Evolutionary conservation across 2,329 filamentous ascomycete genomes (phyloP).

Genomic region (Rhexocercosporidium sp.): DNA sequence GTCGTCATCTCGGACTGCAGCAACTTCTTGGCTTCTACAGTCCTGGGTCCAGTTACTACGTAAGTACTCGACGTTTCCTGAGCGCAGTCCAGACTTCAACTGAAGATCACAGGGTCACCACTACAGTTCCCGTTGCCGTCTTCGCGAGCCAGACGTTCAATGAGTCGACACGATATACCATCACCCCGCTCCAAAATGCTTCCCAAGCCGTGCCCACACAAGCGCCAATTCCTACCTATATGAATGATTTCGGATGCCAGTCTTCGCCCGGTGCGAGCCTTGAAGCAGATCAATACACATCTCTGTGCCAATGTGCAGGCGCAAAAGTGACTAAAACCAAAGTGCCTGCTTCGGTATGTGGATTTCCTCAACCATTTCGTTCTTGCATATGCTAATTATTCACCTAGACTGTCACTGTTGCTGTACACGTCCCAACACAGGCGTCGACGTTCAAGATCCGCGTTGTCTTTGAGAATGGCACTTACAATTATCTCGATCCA

Average conservation of each 20-base stretch:
- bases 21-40: neutral
- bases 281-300: neutral
- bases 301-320: constrained; percentile 2
- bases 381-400: neutral
- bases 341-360: constrained; percentile 3
- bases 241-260: neutral
- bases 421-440: constrained; percentile 3
- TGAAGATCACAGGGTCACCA: neutral
- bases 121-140: constrained; percentile 1
- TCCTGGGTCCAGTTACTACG: neutral
- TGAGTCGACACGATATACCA: neutral
- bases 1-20: constrained; percentile 4
- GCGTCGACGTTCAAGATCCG: constrained; percentile 2
- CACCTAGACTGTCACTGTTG: constrained; percentile 4
- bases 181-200: neutral
- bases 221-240: neutral
- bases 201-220: neutral
- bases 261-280: neutral
- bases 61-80: neutral
- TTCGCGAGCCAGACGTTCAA: neutral
- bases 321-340: neutral
- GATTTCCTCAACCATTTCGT: neutral
- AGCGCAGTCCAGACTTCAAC: neutral
- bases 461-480: constrained; percentile 11
- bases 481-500: constrained; percentile 1